Conservation (phyloP, 768 basidiomycete species). For the Trametopsis cervina region DNA sequence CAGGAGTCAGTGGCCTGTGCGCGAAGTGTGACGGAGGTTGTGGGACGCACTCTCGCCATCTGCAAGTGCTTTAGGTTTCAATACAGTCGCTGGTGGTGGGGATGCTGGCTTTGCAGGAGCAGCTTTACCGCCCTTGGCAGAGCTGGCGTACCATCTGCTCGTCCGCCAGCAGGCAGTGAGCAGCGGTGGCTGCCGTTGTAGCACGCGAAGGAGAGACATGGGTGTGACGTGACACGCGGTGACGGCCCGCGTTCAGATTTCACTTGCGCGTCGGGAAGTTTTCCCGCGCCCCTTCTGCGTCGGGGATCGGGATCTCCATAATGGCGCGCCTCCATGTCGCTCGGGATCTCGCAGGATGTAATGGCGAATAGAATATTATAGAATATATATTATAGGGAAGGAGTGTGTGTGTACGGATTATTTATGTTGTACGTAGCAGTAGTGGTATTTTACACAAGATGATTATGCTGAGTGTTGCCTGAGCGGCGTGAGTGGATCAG, state of each 20-base stretch:
- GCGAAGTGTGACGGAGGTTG: not conserved
- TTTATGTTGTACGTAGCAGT: not conserved
- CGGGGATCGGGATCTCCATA: too few relatives aligned
- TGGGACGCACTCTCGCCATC: not conserved
- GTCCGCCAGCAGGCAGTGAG: conserved; percentile 15
- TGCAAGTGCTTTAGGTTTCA: not conserved
- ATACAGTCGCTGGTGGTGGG: conserved; percentile 1
- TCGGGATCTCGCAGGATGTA: too few relatives aligned
- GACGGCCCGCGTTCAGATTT: too few relatives aligned
- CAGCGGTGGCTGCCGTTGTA: conserved; percentile 19
- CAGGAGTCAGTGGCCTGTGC: not conserved
- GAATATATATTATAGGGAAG: not conserved
- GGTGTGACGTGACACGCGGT: conserved; percentile 12
- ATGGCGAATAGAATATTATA: not conserved
- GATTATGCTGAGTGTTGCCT: not conserved
- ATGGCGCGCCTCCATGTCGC: too few relatives aligned
- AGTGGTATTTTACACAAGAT: not conserved
- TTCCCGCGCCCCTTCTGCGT: too few relatives aligned
- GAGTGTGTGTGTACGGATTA: not conserved
- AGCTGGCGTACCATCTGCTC: conserved; percentile 16
- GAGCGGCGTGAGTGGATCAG: not conserved
- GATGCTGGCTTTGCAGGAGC: conserved; percentile 2
- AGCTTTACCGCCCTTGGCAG: conserved; percentile 9
- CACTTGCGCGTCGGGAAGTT: too few relatives aligned
- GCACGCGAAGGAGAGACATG: conserved; percentile 20